Percentiles rank a stretch among this genome's conserved stretches.
Evolutionary conservation across 345 rosid species (phyloP).

Genomic region (Eucalyptus cloeziana): DNA sequence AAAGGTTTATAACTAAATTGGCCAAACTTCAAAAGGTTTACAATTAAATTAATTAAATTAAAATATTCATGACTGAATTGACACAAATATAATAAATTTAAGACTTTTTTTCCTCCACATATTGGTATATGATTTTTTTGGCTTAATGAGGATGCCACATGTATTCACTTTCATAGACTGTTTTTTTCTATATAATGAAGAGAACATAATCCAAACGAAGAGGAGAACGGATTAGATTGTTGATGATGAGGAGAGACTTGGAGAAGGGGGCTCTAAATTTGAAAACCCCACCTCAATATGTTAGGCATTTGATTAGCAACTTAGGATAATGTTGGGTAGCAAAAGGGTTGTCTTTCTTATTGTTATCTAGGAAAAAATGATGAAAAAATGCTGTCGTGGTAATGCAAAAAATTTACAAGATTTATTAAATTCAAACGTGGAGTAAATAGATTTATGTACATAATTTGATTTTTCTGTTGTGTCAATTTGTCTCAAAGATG

Average conservation of each 20-base stretch:
- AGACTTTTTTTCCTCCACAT: rapidly evolving
- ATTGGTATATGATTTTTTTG: background rate
- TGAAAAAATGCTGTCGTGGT: background rate
- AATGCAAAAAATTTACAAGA: background rate
- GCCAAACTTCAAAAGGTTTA: too few relatives aligned
- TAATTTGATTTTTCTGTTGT: background rate
- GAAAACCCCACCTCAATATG: background rate
- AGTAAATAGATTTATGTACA: background rate
- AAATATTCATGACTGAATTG: rapidly evolving
- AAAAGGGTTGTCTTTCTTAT: background rate
- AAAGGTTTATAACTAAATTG: background rate
- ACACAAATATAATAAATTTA: rapidly evolving
- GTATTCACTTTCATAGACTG: too few relatives aligned
- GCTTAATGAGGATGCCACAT: background rate
- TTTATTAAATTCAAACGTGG: background rate
- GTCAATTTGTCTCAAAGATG: background rate
- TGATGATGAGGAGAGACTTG: background rate
- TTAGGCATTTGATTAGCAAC: background rate
- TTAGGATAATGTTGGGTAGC: background rate
- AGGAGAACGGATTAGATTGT: background rate
- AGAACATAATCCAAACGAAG: background rate
- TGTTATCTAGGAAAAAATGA: background rate
- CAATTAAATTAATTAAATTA: rapidly evolving
- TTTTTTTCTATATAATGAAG: too few relatives aligned
- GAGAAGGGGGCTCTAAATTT: background rate